A percentile compares a stretch with the other conserved stretches of the same genome.
Evolutionary conservation across 176 grass and related monocot genomes (phyloP).

Genomic region (Oryza glumipatula): DNA sequence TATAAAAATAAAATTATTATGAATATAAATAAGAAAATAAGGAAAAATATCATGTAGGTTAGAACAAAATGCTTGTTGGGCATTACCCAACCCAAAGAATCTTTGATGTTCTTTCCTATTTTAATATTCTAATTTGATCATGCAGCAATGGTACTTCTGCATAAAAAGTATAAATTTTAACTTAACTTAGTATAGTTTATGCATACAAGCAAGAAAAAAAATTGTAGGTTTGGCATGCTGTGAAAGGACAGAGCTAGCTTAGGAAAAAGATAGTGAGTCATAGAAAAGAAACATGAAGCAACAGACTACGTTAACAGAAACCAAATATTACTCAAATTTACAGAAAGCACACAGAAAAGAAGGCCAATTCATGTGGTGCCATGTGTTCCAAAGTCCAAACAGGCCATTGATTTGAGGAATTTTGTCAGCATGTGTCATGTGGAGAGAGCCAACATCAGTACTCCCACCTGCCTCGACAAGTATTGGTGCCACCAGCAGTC

Average conservation of each 20-base stretch:
- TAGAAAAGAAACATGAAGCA: not conserved
- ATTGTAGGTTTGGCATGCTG: not conserved
- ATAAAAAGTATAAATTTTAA: not conserved
- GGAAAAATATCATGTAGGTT: not conserved
- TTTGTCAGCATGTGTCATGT: not conserved
- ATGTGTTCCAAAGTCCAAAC: not conserved
- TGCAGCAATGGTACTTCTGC: not conserved
- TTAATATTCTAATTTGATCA: not conserved
- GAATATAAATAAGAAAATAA: constrained; percentile 24
- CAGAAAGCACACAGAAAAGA: not conserved
- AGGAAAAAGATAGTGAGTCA: not conserved
- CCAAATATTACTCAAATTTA: not conserved
- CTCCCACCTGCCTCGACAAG: not conserved
- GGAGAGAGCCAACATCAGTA: not conserved
- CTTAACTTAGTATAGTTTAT: not conserved
- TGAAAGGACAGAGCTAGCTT: not conserved
- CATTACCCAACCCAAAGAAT: too few relatives aligned
- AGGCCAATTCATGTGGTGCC: not conserved
- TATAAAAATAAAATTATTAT: constrained; percentile 23
- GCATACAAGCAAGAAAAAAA: not conserved
- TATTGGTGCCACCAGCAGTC: not conserved
- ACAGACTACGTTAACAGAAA: not conserved
- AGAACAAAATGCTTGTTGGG: too few relatives aligned
- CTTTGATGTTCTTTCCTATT: constrained; percentile 5
- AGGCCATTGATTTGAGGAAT: not conserved